Conservation (phyloP, 495 filamentous ascomycete genomes). For the Talaromyces stipitatus region DNA sequence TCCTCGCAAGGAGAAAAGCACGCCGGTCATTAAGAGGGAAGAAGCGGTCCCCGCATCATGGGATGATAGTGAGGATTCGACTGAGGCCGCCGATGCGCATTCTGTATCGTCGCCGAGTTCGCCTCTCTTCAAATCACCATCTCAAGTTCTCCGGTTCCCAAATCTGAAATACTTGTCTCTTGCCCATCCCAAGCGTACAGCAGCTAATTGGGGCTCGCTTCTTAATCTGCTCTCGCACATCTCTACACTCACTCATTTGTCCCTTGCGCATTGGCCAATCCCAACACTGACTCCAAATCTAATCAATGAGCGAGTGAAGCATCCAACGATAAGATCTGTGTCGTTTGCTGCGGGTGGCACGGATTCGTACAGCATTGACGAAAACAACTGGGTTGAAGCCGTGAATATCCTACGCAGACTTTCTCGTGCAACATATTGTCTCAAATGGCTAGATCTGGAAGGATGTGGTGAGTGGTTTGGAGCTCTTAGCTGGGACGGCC, state of each 20-base stretch:
- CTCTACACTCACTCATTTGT: slow-evolving; percentile 65
- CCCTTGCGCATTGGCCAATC: slow-evolving; percentile 70
- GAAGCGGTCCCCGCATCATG: slow-evolving; percentile 27
- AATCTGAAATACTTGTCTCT: slow-evolving; percentile 47
- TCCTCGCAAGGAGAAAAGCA: slow-evolving; percentile 11
- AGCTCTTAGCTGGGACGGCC: slow-evolving; percentile 47
- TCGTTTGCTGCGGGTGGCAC: slow-evolving; percentile 53
- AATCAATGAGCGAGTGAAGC: slow-evolving; percentile 32
- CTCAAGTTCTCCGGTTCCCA: slow-evolving; percentile 34
- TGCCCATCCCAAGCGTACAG: slow-evolving; percentile 28
- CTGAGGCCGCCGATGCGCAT: slow-evolving; percentile 21
- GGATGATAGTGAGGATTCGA: slow-evolving; percentile 25
- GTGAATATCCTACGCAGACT: slow-evolving; percentile 61
- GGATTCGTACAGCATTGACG: slow-evolving; percentile 55
- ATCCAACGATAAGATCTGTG: slow-evolving; percentile 31
- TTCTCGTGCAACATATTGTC: slow-evolving; percentile 55
- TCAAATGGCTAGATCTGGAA: slow-evolving; percentile 75
- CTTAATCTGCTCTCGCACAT: slow-evolving; percentile 54
- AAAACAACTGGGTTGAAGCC: slow-evolving; percentile 65
- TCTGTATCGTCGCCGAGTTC: slow-evolving; percentile 8
- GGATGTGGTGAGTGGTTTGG: slow-evolving; percentile 66
- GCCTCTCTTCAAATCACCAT: slow-evolving; percentile 31
- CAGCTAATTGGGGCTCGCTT: slow-evolving; percentile 60
- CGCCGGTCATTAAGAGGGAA: slow-evolving; percentile 3
- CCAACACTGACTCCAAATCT: slow-evolving; percentile 61